A percentile compares a stretch with the other conserved stretches of the same genome.
Evolutionary conservation across 2,329 filamentous ascomycete genomes (phyloP).

Genomic region (Daldinia sp.): DNA sequence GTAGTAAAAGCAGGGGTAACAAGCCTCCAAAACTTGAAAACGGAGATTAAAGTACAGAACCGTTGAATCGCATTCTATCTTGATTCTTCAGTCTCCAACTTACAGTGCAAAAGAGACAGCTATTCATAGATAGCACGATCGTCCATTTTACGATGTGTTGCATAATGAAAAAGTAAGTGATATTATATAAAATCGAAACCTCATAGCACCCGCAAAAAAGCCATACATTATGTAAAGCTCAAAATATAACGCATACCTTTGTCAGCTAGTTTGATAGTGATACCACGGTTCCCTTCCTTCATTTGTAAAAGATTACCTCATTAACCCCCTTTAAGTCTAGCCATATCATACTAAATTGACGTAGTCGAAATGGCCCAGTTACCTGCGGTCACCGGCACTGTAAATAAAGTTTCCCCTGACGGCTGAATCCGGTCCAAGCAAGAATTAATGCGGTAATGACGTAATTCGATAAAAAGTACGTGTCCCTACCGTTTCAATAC

Average conservation of each 20-base stretch:
- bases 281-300: conserved; percentile 27
- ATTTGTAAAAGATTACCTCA: conserved; percentile 23
- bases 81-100: conserved; percentile 13
- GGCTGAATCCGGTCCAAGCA: conserved; percentile 18
- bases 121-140: background rate
- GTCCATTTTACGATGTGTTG: background rate
- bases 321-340: conserved; percentile 27
- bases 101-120: background rate
- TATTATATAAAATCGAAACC: conserved; percentile 1
- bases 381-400: conserved; percentile 7
- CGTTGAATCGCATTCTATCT: background rate
- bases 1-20: conserved; percentile 24
- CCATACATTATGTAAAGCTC: background rate
- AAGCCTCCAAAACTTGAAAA: conserved; percentile 32
- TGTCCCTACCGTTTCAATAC: background rate
- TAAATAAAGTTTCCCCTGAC: conserved; percentile 35
- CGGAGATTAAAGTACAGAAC: conserved; percentile 36
- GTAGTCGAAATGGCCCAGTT: conserved; percentile 23
- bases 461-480: conserved; percentile 17
- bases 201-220: background rate
- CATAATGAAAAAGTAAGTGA: background rate
- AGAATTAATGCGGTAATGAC: conserved; percentile 34
- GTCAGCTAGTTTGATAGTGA: conserved; percentile 25
- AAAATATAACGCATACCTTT: background rate
- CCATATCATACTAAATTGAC: conserved; percentile 14